Evolutionary conservation across 805 yeast genomes (phyloP).

Genomic region (Huiozyma sinensis): DNA sequence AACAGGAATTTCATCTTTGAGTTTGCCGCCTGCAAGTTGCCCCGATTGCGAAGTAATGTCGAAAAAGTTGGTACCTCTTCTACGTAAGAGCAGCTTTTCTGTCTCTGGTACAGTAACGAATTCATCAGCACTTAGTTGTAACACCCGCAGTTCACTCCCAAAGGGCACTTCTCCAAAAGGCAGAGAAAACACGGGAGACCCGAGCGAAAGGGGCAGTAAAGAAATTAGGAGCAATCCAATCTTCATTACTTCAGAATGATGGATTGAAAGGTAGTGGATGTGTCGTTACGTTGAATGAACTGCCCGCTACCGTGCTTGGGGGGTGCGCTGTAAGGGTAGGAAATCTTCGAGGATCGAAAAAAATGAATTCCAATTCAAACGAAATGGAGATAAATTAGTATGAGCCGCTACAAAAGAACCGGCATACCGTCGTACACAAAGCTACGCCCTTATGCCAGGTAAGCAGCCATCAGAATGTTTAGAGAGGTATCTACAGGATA

Average conservation of each 20-base stretch:
- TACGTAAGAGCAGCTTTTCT: conserved; percentile 35
- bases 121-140: conserved; percentile 17
- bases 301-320: no score
- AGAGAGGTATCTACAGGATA: conserved; percentile 9
- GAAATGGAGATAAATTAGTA: no score
- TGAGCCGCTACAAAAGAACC: no score
- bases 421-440: no score
- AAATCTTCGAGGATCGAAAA: no score
- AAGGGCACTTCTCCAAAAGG: not conserved
- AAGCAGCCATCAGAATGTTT: not conserved
- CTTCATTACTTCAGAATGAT: no score
- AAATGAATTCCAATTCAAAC: no score
- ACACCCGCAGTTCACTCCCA: conserved; percentile 6
- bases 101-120: conserved; percentile 29
- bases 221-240: no score
- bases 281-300: no score
- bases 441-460: not conserved
- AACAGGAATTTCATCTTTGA: conserved; percentile 11
- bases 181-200: conserved; percentile 1
- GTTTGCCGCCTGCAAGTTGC: not conserved
- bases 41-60: conserved; percentile 42
- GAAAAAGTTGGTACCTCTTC: conserved; percentile 45
- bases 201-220: not conserved
- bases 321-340: no score
- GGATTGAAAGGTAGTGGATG: no score